Percentiles rank a stretch among this genome's conserved stretches.
Conservation (phyloP, 2,329 filamentous ascomycete genomes). For the Xylariaceae sp. region DNA sequence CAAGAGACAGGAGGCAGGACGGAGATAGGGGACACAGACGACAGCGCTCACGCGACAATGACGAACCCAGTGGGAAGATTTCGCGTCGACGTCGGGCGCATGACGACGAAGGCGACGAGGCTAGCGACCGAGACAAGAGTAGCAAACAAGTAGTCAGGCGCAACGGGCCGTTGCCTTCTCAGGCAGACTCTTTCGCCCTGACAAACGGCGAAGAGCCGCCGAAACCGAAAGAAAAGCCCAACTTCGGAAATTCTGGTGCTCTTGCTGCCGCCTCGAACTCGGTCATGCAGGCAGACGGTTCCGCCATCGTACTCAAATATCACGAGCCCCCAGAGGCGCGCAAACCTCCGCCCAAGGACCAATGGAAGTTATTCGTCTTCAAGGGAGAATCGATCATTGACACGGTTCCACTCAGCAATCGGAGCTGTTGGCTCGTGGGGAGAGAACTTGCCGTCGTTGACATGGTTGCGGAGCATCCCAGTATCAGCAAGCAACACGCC, state of each 20-base stretch:
- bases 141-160: constrained; percentile 32
- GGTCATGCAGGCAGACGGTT: constrained; percentile 66
- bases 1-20: constrained; percentile 25
- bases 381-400: constrained; percentile 77
- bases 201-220: constrained; percentile 47
- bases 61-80: constrained; percentile 25
- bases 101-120: constrained; percentile 10
- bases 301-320: constrained; percentile 82
- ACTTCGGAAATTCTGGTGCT: constrained; percentile 74
- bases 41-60: constrained; percentile 32
- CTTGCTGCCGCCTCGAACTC: constrained; percentile 85
- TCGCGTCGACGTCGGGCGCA: constrained; percentile 21
- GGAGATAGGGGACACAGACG: constrained; percentile 26
- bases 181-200: constrained; percentile 56
- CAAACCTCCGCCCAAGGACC: constrained; percentile 72
- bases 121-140: constrained; percentile 16
- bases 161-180: constrained; percentile 54
- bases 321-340: constrained; percentile 91
- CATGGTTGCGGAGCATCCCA: constrained; percentile 81
- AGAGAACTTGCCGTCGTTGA: constrained; percentile 79
- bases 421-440: constrained; percentile 89
- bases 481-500: constrained; percentile 91
- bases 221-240: constrained; percentile 79
- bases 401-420: constrained; percentile 69
- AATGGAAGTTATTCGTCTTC: constrained; percentile 92